These are phyloP conservation scores for Candida sakaeoensis DNA, from an alignment of 805 yeast species.

Conservation along the genomic window DNA sequence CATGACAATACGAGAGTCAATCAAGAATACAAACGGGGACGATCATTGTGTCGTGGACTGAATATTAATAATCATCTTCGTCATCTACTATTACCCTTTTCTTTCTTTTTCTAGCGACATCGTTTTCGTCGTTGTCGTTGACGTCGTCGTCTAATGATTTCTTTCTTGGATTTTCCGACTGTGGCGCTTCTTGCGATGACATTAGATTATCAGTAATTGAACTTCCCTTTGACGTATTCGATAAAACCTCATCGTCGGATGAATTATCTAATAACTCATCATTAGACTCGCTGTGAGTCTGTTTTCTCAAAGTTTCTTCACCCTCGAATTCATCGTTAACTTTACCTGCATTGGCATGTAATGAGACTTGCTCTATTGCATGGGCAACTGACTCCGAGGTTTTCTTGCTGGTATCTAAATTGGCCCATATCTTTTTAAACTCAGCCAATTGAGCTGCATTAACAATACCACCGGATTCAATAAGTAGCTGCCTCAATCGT, in stretches of 20 bases:
- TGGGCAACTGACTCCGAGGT: slow-evolving; percentile 12
- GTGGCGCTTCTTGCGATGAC: background rate
- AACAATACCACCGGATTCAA: slow-evolving; percentile 36
- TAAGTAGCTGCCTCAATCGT: slow-evolving; percentile 39
- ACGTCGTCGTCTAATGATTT: no score
- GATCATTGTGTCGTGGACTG: slow-evolving; percentile 49
- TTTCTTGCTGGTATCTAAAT: slow-evolving; percentile 15
- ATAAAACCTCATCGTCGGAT: background rate
- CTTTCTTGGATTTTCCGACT: no score
- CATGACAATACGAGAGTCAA: slow-evolving; percentile 59
- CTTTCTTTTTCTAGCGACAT: slow-evolving; percentile 9
- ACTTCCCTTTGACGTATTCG: slow-evolving; percentile 14
- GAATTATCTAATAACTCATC: no score
- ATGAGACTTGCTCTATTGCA: slow-evolving; percentile 16
- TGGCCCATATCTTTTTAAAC: slow-evolving; percentile 29
- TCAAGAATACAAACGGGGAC: slow-evolving; percentile 28
- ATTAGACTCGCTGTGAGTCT: background rate
- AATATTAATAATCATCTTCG: slow-evolving; percentile 15
- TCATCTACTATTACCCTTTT: slow-evolving; percentile 15
- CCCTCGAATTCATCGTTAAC: slow-evolving; percentile 9
- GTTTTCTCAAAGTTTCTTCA: background rate
- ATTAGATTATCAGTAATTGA: background rate
- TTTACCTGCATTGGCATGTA: no score
- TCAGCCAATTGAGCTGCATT: slow-evolving; percentile 29
- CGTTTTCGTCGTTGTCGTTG: no score